phyloP scores from a whole-genome alignment of 371 early-diverging fungal genomes.

The Mortierella sp. region DNA sequence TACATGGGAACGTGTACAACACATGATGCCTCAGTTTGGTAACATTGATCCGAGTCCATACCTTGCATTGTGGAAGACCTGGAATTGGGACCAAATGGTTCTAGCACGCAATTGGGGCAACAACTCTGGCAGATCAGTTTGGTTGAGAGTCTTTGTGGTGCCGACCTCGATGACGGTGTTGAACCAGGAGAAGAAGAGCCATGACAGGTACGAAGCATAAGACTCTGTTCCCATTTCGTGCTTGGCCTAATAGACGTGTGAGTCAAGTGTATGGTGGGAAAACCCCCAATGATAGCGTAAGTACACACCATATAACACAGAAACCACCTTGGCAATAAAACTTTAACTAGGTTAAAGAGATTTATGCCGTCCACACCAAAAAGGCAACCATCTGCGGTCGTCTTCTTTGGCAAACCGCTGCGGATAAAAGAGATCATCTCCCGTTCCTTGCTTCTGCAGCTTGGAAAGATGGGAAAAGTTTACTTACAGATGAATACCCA shows the following conservation, averaged over 20 bases:
- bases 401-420: not conserved
- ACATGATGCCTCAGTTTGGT: not conserved
- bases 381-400: conserved; percentile 11
- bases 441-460: not conserved
- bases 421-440: conserved; percentile 11
- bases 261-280: not conserved
- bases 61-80: conserved; percentile 36
- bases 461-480: not conserved
- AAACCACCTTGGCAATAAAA: not conserved
- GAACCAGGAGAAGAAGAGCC: conserved; percentile 60
- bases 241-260: conserved; percentile 26
- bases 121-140: conserved; percentile 51
- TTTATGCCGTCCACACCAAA: not conserved
- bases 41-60: conserved; percentile 3
- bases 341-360: not conserved
- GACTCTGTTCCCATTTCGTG: conserved; percentile 51
- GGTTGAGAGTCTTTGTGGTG: conserved; percentile 48
- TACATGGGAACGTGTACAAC: not conserved
- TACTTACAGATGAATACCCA: conserved; percentile 52
- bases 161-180: conserved; percentile 50
- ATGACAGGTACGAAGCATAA: conserved; percentile 47
- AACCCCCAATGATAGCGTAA: not conserved
- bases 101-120: conserved; percentile 46
- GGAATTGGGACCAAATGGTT: conserved; percentile 56
- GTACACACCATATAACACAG: not conserved